phyloP scores from a whole-genome alignment of 148 eudicot genomes.

The Rhododendron ovatum region DNA sequence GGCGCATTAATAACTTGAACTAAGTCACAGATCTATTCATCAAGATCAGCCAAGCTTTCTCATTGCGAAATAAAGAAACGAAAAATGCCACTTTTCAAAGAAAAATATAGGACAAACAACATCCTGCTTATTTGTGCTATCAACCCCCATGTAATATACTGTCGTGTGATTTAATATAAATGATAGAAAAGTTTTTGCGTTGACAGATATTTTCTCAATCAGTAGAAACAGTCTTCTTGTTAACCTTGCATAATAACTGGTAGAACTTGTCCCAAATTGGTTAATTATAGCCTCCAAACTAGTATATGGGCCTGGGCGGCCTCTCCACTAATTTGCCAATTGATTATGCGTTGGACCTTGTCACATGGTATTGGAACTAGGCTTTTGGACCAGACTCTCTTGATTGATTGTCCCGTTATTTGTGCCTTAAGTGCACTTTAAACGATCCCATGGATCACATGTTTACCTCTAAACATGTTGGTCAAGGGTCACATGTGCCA shows the following conservation, averaged over 20 bases:
- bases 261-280: background rate
- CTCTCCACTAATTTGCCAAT: background rate
- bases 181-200: background rate
- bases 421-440: background rate
- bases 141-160: background rate
- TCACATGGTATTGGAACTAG: background rate
- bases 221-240: background rate
- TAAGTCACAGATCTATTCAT: background rate
- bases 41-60: background rate
- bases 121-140: background rate
- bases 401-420: background rate
- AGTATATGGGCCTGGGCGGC: background rate
- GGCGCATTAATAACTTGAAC: conserved; percentile 1
- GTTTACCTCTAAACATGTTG: too few species aligned
- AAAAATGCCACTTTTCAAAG: background rate
- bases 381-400: background rate
- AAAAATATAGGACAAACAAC: background rate
- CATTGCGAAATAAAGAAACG: background rate
- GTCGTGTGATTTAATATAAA: background rate
- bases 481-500: too few species aligned
- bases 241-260: background rate
- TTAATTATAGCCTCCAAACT: background rate
- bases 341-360: background rate
- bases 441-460: background rate
- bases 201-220: background rate